Evolutionary conservation across 345 rosid species (phyloP).

Genomic region (Iberis pinnata): DNA sequence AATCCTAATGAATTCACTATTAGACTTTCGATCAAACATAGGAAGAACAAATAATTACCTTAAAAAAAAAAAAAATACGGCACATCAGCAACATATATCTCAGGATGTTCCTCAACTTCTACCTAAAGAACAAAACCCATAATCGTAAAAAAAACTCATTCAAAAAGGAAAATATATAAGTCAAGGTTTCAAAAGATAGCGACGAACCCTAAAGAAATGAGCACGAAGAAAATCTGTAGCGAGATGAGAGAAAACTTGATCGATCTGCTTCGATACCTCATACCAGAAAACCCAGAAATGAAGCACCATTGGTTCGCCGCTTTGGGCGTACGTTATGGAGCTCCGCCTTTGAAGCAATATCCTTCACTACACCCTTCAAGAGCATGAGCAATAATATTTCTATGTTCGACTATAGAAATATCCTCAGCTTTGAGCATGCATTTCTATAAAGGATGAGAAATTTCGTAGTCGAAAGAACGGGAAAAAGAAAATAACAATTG

Average conservation of each 20-base stretch:
- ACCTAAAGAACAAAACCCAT: constrained; percentile 41
- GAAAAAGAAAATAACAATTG: no score
- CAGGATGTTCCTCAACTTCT: constrained; percentile 96
- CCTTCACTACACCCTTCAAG: constrained; percentile 93
- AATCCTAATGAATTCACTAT: no score
- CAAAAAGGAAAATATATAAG: background rate
- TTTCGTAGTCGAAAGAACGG: no score
- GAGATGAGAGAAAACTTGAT: constrained; percentile 85
- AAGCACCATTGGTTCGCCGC: constrained; percentile 49
- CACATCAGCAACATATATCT: constrained; percentile 83
- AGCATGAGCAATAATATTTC: no score
- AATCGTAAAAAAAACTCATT: background rate
- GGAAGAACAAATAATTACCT: constrained; percentile 43
- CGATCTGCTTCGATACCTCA: constrained; percentile 99
- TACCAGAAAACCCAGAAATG: constrained; percentile 99
- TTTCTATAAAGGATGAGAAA: no score
- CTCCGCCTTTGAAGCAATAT: constrained; percentile 67
- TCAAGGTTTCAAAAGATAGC: background rate
- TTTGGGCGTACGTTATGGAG: constrained; percentile 50
- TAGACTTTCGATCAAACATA: no score
- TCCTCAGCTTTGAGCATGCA: no score
- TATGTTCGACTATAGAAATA: no score
- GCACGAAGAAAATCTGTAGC: constrained; percentile 80
- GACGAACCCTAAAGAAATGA: constrained; percentile 66
- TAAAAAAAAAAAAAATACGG: constrained; percentile 82